Evolutionary conservation across 768 basidiomycete genomes (phyloP), one percentile per base, ranked within the genome.

Genomic region (Termitomyces sp.): DNA sequence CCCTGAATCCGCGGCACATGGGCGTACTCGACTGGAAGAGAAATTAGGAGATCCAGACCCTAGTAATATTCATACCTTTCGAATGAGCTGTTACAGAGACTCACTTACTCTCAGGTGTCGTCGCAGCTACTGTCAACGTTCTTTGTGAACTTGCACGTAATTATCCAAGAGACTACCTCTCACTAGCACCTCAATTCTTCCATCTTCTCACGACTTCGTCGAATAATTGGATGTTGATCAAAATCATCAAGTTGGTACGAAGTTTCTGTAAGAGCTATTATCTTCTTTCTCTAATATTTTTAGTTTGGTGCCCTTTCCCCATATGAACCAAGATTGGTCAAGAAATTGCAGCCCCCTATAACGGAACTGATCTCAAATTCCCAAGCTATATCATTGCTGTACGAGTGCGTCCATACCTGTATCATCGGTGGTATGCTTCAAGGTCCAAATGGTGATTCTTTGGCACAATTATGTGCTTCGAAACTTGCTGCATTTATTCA

Each of bases 171-270:
- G 89, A 90, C 59, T 94, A 93, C 67, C 78, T 99, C 8, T 78
- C 86, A 4, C 73, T 99, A 41, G 97, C 96, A 2, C 97, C 97
- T 10, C 90, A 91, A 64, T 71, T 98, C 54, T 99, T 98, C 71
- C 92, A 91, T 65, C 80, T 98, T 12, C 75, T 99, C 58, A 97
- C 93, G 0, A 93, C 88, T 2, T 94, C 94, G 12, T 89, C 91
- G 10, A 98, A 99, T 71, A 99, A 99, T 65, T 99, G 97, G 97
- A 96, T 98, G 92, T 81, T 99, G 58, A 99, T 99, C 71, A 99
- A 99, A 74, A 88, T 98, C 54, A 87, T 98, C 69, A 99, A 99
- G 74, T 72, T 98, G 70, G 96, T 94, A 71, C 65, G 57, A 58
- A 46, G 29, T 37, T 4, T 20, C 44, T 31, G n/a, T 3, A 9